Evolutionary conservation across 2,329 filamentous ascomycete genomes (phyloP), one percentile per base, ranked within the genome.

Genomic region (Ceratocystis destructans): DNA sequence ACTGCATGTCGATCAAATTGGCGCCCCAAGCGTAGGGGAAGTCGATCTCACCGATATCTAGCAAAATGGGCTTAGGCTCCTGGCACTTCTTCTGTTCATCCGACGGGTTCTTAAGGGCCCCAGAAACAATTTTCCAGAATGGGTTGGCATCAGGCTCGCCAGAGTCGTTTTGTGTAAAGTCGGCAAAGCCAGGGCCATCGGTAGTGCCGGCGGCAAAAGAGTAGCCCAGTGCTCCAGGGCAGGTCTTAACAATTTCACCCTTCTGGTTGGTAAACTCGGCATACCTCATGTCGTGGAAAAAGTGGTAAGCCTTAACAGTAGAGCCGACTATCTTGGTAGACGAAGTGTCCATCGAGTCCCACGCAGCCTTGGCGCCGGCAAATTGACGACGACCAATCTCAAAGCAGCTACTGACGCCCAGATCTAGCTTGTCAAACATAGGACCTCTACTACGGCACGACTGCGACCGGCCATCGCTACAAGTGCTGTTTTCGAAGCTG

Each of bases 141-240:
- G 89, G 89, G 69, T 88, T 92, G 25, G 79, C 77, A 68, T 86
- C 82, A 0, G 90, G 87, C 3, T 80, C 77, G 31, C 87, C 86
- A 0, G 87, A 86, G 71, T 89, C 84, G 69, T 86, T 89, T 74
- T 96, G 92, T 17, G 88, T 91, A 73, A 96, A 96, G 76, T 96
- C 92, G 71, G 95, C 94, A 0, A 84, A 84, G 1, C 92, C 92
- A 0, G 92, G 91, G 0, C 92, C 89, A 71, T 96, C 92, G 0
- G 89, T 89, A 0, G 92, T 96, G 22, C 92, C 92, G 2, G 88
- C 92, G 0, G 91, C 91, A 72, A 96, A 96, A 0, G 88, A 90
- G 73, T 93, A 93, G 2, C 92, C 92, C 65, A 96, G 78, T 0
- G 90, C 90, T 0, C 90, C 91, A 17, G 90, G 87, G 71, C 92